These are phyloP conservation scores for Sporothrix globosa DNA, from an alignment of 2,329 filamentous ascomycete genomes.

Conservation along the genomic window DNA sequence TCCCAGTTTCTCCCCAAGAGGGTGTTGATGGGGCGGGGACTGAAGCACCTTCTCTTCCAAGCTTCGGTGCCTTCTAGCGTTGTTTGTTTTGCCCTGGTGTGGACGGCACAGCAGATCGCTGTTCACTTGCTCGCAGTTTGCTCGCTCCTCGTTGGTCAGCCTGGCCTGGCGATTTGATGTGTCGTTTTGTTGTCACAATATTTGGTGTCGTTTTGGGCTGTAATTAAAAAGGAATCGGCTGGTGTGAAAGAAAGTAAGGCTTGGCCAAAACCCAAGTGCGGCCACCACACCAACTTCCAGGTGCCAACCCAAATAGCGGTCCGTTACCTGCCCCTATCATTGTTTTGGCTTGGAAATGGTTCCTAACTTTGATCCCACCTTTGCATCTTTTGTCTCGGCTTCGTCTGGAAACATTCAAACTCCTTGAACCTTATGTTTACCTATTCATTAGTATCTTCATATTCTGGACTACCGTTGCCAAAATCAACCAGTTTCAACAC, in stretches of 20 bases:
- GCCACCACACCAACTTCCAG: neutral
- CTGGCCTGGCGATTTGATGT: neutral
- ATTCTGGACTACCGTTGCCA: neutral
- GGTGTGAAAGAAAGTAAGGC: conserved; percentile 16
- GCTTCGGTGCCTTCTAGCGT: conserved; percentile 26
- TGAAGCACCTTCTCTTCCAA: conserved; percentile 18
- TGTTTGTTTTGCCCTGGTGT: neutral
- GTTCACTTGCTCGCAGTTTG: neutral
- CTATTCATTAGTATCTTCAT: neutral
- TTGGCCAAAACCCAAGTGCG: neutral
- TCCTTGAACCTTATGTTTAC: neutral
- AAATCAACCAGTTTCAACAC: neutral
- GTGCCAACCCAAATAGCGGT: conserved; percentile 9
- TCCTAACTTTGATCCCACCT: neutral
- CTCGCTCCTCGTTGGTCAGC: conserved; percentile 18
- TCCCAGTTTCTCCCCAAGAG: neutral
- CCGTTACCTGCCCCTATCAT: neutral
- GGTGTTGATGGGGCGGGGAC: neutral
- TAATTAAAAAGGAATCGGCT: neutral
- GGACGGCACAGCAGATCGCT: conserved; percentile 16
- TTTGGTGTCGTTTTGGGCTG: conserved; percentile 19
- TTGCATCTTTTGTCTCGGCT: neutral
- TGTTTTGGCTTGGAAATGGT: neutral
- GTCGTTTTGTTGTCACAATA: conserved; percentile 20
- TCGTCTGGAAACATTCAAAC: neutral